Conservation (phyloP, 225 moss, liverwort and hornwort genomes). For the Polytrichum formosum region DNA sequence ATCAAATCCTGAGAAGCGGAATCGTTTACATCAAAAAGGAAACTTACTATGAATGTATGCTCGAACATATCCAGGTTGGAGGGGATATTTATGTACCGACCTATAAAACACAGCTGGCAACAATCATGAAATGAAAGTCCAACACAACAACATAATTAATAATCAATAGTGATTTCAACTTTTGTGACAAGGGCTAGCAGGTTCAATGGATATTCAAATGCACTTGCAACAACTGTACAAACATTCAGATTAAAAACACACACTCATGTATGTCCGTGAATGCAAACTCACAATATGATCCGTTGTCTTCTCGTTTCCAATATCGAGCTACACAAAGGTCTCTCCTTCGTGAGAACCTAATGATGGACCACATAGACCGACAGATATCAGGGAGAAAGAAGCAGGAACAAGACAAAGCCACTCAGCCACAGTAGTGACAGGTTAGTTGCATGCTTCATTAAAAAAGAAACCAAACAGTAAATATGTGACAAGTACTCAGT, state of each 20-base stretch:
- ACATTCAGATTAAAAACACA: background rate
- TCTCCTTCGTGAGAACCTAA: slow-evolving; percentile 59
- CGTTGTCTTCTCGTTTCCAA: slow-evolving; percentile 74
- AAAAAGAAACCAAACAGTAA: background rate
- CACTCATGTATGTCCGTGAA: background rate
- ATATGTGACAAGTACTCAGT: no score
- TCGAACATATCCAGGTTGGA: slow-evolving; percentile 59
- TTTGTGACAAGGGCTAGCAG: background rate
- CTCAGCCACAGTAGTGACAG: no score
- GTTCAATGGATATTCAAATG: background rate
- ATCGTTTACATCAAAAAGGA: background rate
- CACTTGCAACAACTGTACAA: background rate
- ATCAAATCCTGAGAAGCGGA: no score
- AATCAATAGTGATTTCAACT: slow-evolving; percentile 10
- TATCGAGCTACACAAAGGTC: slow-evolving; percentile 70
- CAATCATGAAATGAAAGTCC: slow-evolving; percentile 47
- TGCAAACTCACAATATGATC: slow-evolving; percentile 63
- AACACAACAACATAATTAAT: slow-evolving; percentile 16
- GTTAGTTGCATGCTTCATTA: background rate
- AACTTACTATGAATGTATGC: slow-evolving; percentile 66
- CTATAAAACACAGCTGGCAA: slow-evolving; percentile 73
- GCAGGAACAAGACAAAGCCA: no score
- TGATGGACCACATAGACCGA: background rate
- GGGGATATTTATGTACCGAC: slow-evolving; percentile 53
- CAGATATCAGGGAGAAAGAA: no score